Base-by-base conservation (phyloP, 768 basidiomycete genomes). In the Boletus subcaerulescens region DNA sequence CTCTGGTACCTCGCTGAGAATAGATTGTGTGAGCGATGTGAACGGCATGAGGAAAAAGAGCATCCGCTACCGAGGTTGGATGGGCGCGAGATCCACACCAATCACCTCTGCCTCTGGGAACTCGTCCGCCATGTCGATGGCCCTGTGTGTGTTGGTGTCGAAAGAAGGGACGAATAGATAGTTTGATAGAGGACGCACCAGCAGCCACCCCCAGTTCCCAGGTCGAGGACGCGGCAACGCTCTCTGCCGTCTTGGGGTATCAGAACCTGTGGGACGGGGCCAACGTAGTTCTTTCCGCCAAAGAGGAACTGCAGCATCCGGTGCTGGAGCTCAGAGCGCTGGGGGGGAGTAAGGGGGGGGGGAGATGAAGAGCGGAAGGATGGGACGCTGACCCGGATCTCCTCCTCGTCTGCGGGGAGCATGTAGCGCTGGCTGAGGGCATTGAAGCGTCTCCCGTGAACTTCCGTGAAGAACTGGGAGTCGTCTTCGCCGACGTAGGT, bases 61-160 rank as follows among this genome's bases (percentile, higher is more conserved):
- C 1, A 45, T 57, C 31, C 63, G 66, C 52, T 70, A 87, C 86
- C 81, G 78, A 46, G 86, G 85, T 65, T 88, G 87, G 39, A 88
- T 80, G 58, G 86, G 86, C 22, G 86, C 85, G 33, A 89, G 77
- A 73, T 89, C 86, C 56, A 86, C 74, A 22, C 85, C 87, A 65
- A 84, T 78, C 57, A 88, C 83, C 59, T 87, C 83, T 55, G 77
- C 84, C 46, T 72, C 66, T 42, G 82, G 83, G 67, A 89, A 88
- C 68, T 86, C 85, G 60, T 87, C 84, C 46, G 86, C 87, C 71
- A 88, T 80, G 67, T 84, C 83, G 59, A 87, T 81, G 24, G 87
- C 84, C 86, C 85, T 87, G 61, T 45, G 32, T 48, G 39, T 31
- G 50, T 29, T 50, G 56, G 45, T 13, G 35, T 50, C 45, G 26